Evolutionary conservation across 805 yeast genomes (phyloP), one percentile per base, ranked within the genome.

Genomic region (Yamadazyma tumulicola): DNA sequence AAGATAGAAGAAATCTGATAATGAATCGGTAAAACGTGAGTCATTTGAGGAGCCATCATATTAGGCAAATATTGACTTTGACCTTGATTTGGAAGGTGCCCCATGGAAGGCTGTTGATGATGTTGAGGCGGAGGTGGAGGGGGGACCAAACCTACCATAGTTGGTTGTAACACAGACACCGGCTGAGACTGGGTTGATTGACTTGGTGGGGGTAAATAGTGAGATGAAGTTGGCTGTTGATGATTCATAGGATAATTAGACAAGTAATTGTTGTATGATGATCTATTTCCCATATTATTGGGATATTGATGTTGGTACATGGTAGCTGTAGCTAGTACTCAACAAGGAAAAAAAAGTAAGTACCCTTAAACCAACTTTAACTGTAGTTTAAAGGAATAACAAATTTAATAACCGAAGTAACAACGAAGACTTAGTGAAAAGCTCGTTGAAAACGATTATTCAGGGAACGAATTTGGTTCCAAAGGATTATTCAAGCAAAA

Each of bases 361-460:
- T n/a, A n/a, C n/a, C n/a, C n/a, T n/a, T n/a, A n/a, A n/a, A n/a
- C n/a, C n/a, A n/a, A n/a, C n/a, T n/a, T n/a, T n/a, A n/a, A n/a
- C n/a, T n/a, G n/a, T n/a, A n/a, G n/a, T n/a, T n/a, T n/a, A n/a
- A n/a, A n/a, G n/a, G n/a, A n/a, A n/a, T n/a, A n/a, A n/a, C n/a
- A n/a, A n/a, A n/a, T n/a, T n/a, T n/a, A n/a, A n/a, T n/a, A n/a
- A n/a, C n/a, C n/a, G 15, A 22, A 17, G 18, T 18, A 11, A 37
- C 36, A 47, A 51, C 64, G 64, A 59, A 34, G 46, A 59, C 68
- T 62, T 62, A 62, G 48, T 55, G 52, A 62, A 62, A 62, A 62
- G 68, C 60, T 61, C 67, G 65, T 38, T 45, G 19, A 33, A 12
- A n/a, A n/a, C n/a, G n/a, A n/a, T n/a, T n/a, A n/a, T n/a, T n/a